Evolutionary conservation across 75 land plant genomes (phyloP).

Genomic region (Selaginella tamariscina): DNA sequence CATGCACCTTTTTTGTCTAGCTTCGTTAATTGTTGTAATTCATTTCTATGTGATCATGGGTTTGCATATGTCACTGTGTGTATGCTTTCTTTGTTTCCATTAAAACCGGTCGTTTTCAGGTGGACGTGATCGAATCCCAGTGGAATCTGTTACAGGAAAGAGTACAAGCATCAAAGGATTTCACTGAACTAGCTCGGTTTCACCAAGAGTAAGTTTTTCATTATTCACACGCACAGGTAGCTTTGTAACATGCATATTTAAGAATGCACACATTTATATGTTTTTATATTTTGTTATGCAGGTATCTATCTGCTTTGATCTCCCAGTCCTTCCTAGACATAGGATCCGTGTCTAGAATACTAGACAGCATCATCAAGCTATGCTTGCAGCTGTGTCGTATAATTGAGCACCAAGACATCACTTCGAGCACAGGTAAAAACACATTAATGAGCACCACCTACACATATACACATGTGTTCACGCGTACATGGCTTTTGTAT

Average conservation of each 20-base stretch:
- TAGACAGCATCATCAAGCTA: slow-evolving; percentile 87
- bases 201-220: slow-evolving; percentile 81
- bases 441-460: no score
- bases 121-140: slow-evolving; percentile 98
- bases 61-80: no score
- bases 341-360: slow-evolving; percentile 92
- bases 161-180: slow-evolving; percentile 87
- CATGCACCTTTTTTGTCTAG: no score
- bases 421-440: no score
- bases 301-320: slow-evolving; percentile 89
- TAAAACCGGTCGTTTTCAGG: no score
- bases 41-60: no score
- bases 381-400: slow-evolving; percentile 86
- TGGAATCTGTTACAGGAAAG: slow-evolving; percentile 94
- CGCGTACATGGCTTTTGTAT: no score
- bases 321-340: slow-evolving; percentile 96
- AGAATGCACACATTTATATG: background rate
- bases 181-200: slow-evolving; percentile 84
- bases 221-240: background rate
- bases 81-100: no score
- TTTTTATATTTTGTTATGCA: slow-evolving; percentile 21
- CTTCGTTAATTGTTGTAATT: no score
- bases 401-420: slow-evolving; percentile 68
- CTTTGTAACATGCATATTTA: background rate
- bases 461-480: no score